Evolutionary conservation across 2,329 filamentous ascomycete genomes (phyloP), one percentile per base, ranked within the genome.

Genomic region (Fusarium chuoi): DNA sequence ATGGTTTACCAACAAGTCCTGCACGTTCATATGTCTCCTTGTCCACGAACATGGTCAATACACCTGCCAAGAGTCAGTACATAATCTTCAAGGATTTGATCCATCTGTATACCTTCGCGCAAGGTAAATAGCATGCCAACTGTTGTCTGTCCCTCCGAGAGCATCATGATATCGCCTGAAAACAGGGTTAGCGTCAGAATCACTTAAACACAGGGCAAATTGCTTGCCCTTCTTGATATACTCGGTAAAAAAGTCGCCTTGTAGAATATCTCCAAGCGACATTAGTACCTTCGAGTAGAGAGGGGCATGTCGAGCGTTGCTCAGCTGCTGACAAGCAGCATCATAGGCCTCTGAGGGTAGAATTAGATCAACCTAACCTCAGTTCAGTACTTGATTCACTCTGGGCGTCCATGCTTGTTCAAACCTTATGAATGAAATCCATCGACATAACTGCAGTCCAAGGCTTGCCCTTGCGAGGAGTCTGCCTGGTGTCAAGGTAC

Each of bases 1-100:
- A 84, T 24, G 93, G 88, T 72, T 90, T 91, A 2, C 96, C 96
- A 2, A 91, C 89, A 1, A 99, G 85, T 0, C 96, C 96, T 52
- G 92, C 91, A 54, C 92, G 89, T 81, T 98, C 95, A 81, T 95
- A 98, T 1, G 89, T 91, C 61, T 95, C 91, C 75, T 92, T 94
- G 72, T 94, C 92, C 33, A 98, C 86, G 76, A 94, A 93, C 76
- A 99, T 87, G 8, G 87, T 90, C 39, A 99, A 85, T 2, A 89
- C 83, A 1, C 94, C 94, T 93, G 6, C 11, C 5, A 13, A 52
- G 3, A 9, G 30, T 62, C 14, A 79, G 63, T 22, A 54, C 10
- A 33, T 57, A 39, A 41, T 10, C 18, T 39, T 22, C 48, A 46
- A 33, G 36, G 11, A 12, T 30, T 15, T 14, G 3, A 28, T 7